Conservation (phyloP, 1,284 basidiomycete genomes). For the Ceratobasidium papillatum region DNA sequence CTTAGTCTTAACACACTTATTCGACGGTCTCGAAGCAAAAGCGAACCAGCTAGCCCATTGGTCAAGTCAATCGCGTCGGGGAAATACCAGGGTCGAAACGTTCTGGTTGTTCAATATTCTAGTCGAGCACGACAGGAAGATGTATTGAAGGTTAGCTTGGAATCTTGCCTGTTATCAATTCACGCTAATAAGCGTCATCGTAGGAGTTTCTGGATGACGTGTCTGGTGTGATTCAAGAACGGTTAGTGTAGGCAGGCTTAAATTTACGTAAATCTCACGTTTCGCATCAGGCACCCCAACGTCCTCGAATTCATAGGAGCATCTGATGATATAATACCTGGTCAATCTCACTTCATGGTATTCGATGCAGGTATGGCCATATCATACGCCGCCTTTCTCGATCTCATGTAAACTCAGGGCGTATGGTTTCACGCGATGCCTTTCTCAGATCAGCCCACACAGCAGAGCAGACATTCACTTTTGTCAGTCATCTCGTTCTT, state of each 20-base stretch:
- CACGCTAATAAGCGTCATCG: not conserved
- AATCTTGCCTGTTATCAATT: not conserved
- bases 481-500: conserved; percentile 3
- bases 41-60: not conserved
- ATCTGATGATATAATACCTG: not conserved
- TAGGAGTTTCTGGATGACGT: conserved; percentile 10
- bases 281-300: conserved; percentile 14
- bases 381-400: not conserved
- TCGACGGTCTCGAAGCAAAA: not conserved
- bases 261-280: not conserved
- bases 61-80: not conserved
- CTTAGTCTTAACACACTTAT: not conserved
- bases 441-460: not conserved
- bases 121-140: not conserved
- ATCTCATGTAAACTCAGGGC: not conserved
- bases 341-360: conserved; percentile 8
- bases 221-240: conserved; percentile 1
- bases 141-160: not conserved
- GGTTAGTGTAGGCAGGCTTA: not conserved
- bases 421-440: not conserved
- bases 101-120: conserved; percentile 31
- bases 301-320: conserved; percentile 26
- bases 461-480: conserved; percentile 3
- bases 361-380: conserved; percentile 18
- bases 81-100: conserved; percentile 2